Conservation (phyloP, 2,329 filamentous ascomycete species). For the Penicillium rolfsii region DNA sequence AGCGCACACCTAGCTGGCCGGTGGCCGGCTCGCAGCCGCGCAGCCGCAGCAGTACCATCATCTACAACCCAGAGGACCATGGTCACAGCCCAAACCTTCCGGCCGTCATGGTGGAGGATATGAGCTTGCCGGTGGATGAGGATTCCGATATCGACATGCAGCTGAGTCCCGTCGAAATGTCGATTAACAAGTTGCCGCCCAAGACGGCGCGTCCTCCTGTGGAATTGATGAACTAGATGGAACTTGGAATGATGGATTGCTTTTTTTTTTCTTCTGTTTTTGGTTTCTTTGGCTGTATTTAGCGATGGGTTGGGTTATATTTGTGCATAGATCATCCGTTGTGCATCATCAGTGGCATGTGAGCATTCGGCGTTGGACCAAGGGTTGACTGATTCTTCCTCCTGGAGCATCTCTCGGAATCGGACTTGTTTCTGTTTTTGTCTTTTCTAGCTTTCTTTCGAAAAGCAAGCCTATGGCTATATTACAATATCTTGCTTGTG, state of each 20-base stretch:
- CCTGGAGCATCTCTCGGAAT: background rate
- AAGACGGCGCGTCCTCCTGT: constrained; percentile 61
- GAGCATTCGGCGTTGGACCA: constrained; percentile 24
- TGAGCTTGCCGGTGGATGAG: constrained; percentile 50
- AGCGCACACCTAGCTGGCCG: constrained; percentile 39
- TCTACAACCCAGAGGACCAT: constrained; percentile 66
- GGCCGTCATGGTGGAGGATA: constrained; percentile 67
- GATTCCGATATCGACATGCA: constrained; percentile 49
- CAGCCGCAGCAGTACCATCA: constrained; percentile 61
- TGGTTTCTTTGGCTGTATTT: constrained; percentile 13
- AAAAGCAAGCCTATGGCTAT: background rate
- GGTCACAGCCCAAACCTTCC: constrained; percentile 63
- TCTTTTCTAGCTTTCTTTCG: background rate
- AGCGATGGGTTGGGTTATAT: constrained; percentile 28
- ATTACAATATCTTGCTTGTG: background rate
- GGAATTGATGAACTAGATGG: constrained; percentile 55
- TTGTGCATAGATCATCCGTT: constrained; percentile 20
- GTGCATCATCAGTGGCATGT: constrained; percentile 11
- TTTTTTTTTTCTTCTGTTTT: constrained; percentile 10
- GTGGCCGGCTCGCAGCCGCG: constrained; percentile 37
- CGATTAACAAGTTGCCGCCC: constrained; percentile 49
- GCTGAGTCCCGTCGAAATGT: constrained; percentile 47
- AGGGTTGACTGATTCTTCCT: background rate
- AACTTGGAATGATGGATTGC: background rate
- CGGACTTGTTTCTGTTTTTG: background rate